Evolutionary conservation across 768 basidiomycete genomes (phyloP), one percentile per base, ranked within the genome.

Genomic region (Lentinula sp.): DNA sequence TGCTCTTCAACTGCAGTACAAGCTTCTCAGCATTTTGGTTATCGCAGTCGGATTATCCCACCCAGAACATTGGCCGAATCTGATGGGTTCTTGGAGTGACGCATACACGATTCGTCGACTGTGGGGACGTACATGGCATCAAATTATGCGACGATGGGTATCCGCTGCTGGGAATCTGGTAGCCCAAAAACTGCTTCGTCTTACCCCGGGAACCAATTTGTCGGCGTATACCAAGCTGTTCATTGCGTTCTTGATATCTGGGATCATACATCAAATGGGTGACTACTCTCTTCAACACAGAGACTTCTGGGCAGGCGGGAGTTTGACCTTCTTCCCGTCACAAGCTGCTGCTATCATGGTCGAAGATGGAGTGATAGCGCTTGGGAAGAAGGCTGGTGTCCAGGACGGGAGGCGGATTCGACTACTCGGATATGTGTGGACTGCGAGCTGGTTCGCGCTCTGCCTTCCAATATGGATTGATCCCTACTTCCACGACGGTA

Each of bases 341-440:
- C 74, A 75, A 54, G 73, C 75, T 6, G 51, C 70, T 4, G 75
- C 64, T 1, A 77, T 80, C 39, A 73, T 71, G 12, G 46, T 71
- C 33, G 78, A 79, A 63, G 73, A 70, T 52, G 45, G 60, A 0
- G 62, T 72, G 37, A 61, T 76, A 28, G 64, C 41, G 0, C 18
- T 67, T 4, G 68, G 64, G 28, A 55, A 59, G 4, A 57, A 61
- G 8, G 57, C 61, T 0, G 66, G 70, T 36, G 46, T 65, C 18
- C 36, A 33, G 12, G 57, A 57, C 35, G 53, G 60, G n/a, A 66
- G 50, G 4, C 39, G 20, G 9, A 49, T 65, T 16, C 56, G 41
- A 51, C 63, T 61, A 16, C 16, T 72, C 4, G 71, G 72, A 35
- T 70, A 66, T 54, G 1, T 71, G 4, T 73, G 71, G 68, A 71